Percentiles rank a stretch among this genome's conserved stretches.
These are phyloP conservation scores for Sambucus nigra DNA, from an alignment of 129 eudicot species.

Conservation along the genomic window DNA sequence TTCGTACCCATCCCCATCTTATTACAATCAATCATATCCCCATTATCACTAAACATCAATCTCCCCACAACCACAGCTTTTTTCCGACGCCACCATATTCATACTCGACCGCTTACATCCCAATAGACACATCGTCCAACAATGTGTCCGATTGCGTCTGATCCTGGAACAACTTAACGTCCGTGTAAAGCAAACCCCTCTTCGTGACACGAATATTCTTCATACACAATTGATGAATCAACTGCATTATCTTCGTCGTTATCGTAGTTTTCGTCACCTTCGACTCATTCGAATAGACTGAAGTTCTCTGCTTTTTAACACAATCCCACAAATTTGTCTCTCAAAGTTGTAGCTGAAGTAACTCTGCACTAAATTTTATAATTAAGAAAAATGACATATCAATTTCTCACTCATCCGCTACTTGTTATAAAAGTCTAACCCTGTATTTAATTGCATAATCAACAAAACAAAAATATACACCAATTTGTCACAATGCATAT, in stretches of 20 bases:
- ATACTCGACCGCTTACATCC: slow-evolving; percentile 85
- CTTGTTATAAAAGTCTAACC: no score
- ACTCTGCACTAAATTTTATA: no score
- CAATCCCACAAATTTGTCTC: no score
- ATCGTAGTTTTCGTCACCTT: slow-evolving; percentile 86
- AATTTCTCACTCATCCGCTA: no score
- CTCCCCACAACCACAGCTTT: slow-evolving; percentile 95
- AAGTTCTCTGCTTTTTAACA: slow-evolving; percentile 62
- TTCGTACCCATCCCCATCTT: slow-evolving; percentile 93
- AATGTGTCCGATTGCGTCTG: slow-evolving; percentile 80
- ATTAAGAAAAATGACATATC: no score
- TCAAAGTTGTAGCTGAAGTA: no score
- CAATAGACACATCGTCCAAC: slow-evolving; percentile 76
- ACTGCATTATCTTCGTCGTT: slow-evolving; percentile 60
- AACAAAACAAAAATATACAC: no score
- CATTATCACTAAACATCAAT: slow-evolving; percentile 69
- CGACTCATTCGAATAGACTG: no score
- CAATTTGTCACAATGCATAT: no score
- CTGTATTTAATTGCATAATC: no score
- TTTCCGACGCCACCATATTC: slow-evolving; percentile 81
- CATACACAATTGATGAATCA: slow-evolving; percentile 59
- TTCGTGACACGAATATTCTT: slow-evolving; percentile 82
- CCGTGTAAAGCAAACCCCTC: slow-evolving; percentile 86
- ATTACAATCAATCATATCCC: slow-evolving; percentile 96
- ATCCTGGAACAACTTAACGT: slow-evolving; percentile 87